Evolutionary conservation across 2,329 filamentous ascomycete species (phyloP), one percentile per base, ranked within the genome.

Genomic region (Escovopsis sp.): DNA sequence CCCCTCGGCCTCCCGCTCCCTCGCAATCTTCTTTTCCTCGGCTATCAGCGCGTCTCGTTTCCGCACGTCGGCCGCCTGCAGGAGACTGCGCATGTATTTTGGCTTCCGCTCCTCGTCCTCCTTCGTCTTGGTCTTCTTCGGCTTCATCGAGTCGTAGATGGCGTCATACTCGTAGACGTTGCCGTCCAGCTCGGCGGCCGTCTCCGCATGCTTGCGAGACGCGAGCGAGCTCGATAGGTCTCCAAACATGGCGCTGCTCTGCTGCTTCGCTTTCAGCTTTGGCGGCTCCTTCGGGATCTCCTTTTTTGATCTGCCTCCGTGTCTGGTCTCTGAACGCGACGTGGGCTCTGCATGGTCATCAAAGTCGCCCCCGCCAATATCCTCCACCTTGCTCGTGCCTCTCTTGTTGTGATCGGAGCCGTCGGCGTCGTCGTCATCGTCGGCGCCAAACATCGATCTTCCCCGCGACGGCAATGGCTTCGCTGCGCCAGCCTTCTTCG

Each of bases 101-200:
- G 85, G 81, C 51, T 77, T 77, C 35, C 77, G 69, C 53, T 80
- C 73, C 42, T 67, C 66, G 37, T 67, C 66, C 38, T 67, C 65
- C 6, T 69, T 69, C 4, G 65, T 67, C 45, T 72, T 71, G 50
- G 75, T 72, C 47, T 78, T 75, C 45, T 77, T 70, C 12, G 76
- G 73, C 49, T 85, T 81, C 35, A 89, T 68, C 1, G 80, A 82
- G 52, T 89, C 84, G 63, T 86, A 88, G 19, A 85, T 82, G 2
- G 73, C 73, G 58, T 93, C 85, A 64, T 91, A 93, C 62, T 91
- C 85, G 66, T 88, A 91, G 51, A 91, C 79, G 39, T 76, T 80
- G 2, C 82, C 67, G 53, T 91, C 85, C 8, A 82, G 56, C 45
- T 75, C 70, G 47, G 77, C 68, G 2, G 82, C 83, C 12, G 75